Evolutionary conservation across 257 asterid genomes (phyloP), one percentile per base, ranked within the genome.

Genomic region (Linaria vulgaris): DNA sequence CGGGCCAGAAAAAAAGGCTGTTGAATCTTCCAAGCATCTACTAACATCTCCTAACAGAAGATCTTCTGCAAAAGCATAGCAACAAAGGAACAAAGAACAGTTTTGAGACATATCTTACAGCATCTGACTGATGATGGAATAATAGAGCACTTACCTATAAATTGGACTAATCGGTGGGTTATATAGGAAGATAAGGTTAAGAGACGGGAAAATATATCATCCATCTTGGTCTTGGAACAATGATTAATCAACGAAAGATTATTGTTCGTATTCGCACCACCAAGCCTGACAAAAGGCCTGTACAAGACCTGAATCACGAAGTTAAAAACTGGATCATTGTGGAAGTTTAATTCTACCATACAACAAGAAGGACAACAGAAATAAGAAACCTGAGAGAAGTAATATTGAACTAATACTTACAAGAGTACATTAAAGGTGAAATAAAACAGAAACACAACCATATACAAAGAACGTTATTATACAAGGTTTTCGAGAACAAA

Each of bases 121-220:
- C 41, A 52, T 14, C 27, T 17, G 50, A 3, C 14, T 20, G 50
- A 11, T 53, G 15, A 34, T 20, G 63, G 46, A 13, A 10, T 50
- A 23, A 57, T 20, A 49, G 55, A 69, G 53, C 14, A 53, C 86
- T 83, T 60, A 89, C 97, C 95, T 14, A 92, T 57, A 67, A 86
- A 83, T 64, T 73, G 86, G 57, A 87, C 56, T 16, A 85, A 59
- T 45, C 80, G 73, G 24, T 66, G 77, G 24, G 76, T 69, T 58
- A 87, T 57, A 61, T 72, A 83, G 63, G 89, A 80, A 50, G 90
- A 83, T 76, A 92, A 70, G 63, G 78, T 74, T 75, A 80, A 74
- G 41, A 92, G 83, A 65, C 85, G 83, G 68, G 87, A 80, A 75
- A 89, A 85, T 41, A 83, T 55, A 39, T 82, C 92, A 50, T 89